Percentiles rank a stretch among this genome's conserved stretches.
Conservation (phyloP, 2,329 filamentous ascomycete genomes). For the Trichophyton mentagrophytes region DNA sequence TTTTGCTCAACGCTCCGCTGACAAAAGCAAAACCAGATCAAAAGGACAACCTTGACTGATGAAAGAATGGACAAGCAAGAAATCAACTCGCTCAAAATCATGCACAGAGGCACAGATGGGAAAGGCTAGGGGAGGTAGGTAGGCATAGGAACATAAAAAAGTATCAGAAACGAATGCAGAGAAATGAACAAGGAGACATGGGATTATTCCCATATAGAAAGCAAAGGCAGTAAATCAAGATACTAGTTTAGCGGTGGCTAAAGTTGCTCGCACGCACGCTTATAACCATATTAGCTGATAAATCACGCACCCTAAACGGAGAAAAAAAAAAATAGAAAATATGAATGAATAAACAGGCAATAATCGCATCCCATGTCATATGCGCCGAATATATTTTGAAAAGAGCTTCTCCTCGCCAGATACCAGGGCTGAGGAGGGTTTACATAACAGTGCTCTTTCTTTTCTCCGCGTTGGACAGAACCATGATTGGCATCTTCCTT, state of each 20-base stretch:
- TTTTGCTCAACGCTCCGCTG: background rate
- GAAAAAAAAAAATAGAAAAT: background rate
- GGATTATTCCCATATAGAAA: background rate
- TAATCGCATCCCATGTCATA: conserved; percentile 2
- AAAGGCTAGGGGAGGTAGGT: background rate
- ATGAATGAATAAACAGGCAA: conserved; percentile 1
- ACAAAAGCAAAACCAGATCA: conserved; percentile 20
- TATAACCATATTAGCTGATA: background rate
- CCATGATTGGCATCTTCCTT: conserved; percentile 73
- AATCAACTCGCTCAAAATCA: background rate
- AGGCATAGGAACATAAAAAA: background rate
- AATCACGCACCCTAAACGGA: background rate
- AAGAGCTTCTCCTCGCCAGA: background rate
- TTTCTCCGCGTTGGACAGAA: conserved; percentile 82
- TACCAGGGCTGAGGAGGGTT: background rate
- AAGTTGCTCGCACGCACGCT: background rate
- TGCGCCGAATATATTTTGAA: background rate
- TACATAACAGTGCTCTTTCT: conserved; percentile 51
- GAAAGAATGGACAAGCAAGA: conserved; percentile 2
- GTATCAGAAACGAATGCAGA: background rate
- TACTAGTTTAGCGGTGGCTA: background rate
- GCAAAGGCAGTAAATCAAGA: background rate
- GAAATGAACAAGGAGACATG: background rate
- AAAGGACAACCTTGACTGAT: conserved; percentile 44
- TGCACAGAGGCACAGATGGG: background rate